A percentile compares a stretch with the other conserved stretches of the same genome.
Conservation (phyloP, 2,329 filamentous ascomycete species). For the Purpureocillium takamizusanense region DNA sequence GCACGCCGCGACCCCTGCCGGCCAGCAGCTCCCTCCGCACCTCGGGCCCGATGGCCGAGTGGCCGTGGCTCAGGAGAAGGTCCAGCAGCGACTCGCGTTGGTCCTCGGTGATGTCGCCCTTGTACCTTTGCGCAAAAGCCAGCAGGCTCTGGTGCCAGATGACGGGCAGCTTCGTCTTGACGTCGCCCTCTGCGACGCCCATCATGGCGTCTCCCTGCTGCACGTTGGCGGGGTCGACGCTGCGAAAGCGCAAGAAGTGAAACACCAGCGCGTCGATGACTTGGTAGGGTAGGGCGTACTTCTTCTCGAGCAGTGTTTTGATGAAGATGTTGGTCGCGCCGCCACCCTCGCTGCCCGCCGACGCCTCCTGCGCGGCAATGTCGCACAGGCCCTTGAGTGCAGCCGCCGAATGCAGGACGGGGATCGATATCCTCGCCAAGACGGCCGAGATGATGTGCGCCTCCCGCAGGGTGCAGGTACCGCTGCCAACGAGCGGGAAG, state of each 20-base stretch:
- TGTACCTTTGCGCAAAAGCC: slow-evolving; percentile 87
- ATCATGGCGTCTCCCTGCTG: slow-evolving; percentile 45
- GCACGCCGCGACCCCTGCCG: slow-evolving; percentile 74
- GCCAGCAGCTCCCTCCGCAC: slow-evolving; percentile 82
- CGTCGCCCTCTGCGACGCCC: slow-evolving; percentile 35
- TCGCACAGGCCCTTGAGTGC: slow-evolving; percentile 89
- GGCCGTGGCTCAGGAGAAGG: slow-evolving; percentile 73
- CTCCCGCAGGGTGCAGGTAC: slow-evolving; percentile 86
- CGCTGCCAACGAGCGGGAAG: slow-evolving; percentile 77
- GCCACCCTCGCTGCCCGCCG: slow-evolving; percentile 72
- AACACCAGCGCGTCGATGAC: slow-evolving; percentile 93
- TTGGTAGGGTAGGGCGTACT: slow-evolving; percentile 90
- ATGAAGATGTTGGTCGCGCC: slow-evolving; percentile 95
- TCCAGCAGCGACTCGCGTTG: slow-evolving; percentile 87
- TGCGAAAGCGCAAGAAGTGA: slow-evolving; percentile 87
- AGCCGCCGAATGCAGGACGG: slow-evolving; percentile 84
- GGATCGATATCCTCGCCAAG: slow-evolving; percentile 74
- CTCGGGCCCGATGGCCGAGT: slow-evolving; percentile 83
- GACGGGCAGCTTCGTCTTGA: slow-evolving; percentile 65
- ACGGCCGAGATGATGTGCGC: slow-evolving; percentile 87
- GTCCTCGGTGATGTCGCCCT: slow-evolving; percentile 93
- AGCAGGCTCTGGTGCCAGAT: slow-evolving; percentile 94
- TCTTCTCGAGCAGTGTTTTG: slow-evolving; percentile 87
- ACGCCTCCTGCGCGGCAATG: slow-evolving; percentile 84
- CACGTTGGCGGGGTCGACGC: slow-evolving; percentile 50